Conservation (phyloP, 352 stramenopile species). For the Phytophthora colocasiae region DNA sequence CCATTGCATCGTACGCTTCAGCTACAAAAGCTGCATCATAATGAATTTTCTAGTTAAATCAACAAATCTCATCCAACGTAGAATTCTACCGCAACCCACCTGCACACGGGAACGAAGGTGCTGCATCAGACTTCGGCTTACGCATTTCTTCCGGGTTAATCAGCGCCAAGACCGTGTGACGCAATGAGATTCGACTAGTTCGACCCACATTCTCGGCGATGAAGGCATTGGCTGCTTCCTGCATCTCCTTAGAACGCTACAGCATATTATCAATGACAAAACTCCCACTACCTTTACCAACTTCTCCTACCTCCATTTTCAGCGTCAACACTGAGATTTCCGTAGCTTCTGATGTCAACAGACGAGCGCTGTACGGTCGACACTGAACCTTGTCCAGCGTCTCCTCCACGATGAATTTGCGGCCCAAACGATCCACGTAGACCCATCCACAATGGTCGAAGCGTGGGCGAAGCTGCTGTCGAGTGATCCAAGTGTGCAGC, state of each 20-base stretch:
- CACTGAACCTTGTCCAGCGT: constrained; percentile 82
- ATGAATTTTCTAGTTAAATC: constrained; percentile 1
- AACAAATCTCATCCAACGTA: neutral
- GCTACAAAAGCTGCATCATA: constrained; percentile 57
- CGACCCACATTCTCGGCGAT: constrained; percentile 59
- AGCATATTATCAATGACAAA: constrained; percentile 12
- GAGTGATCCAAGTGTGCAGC: constrained; percentile 70
- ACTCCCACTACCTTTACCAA: neutral
- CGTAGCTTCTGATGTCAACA: constrained; percentile 71
- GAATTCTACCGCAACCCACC: constrained; percentile 29
- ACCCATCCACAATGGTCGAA: constrained; percentile 88
- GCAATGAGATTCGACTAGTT: constrained; percentile 69
- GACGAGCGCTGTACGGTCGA: constrained; percentile 76
- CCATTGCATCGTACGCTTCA: constrained; percentile 75
- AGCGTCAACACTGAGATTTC: constrained; percentile 86
- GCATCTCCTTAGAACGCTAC: constrained; percentile 69
- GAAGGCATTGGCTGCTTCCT: constrained; percentile 64
- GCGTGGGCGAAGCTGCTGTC: constrained; percentile 59
- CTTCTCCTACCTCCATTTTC: constrained; percentile 47
- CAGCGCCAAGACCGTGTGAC: constrained; percentile 54
- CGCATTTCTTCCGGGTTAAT: constrained; percentile 50
- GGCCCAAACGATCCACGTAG: constrained; percentile 80
- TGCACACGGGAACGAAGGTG: constrained; percentile 55
- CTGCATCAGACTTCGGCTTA: constrained; percentile 5
- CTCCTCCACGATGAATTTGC: constrained; percentile 88